Base-by-base conservation (phyloP, 108 stramenopile genomes). In the Nitzschia sp. region DNA sequence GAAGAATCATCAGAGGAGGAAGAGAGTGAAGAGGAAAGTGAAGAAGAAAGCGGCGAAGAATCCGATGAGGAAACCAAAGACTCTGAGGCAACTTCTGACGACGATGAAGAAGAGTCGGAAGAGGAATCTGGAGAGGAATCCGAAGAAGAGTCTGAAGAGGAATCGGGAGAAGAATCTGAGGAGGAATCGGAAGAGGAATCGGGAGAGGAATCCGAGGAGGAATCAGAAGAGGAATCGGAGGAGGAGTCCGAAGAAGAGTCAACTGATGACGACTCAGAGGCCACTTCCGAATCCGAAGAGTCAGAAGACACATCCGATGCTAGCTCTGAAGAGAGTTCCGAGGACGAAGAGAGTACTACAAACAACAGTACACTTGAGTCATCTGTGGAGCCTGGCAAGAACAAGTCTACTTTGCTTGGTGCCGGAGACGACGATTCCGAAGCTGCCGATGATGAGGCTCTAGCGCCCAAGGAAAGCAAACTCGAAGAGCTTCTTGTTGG, bases 401-500 rank as follows among this genome's bases (percentile, higher is more conserved):
- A 14, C 26, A 51, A 53, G n/a, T 37, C 41, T 12, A 62, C 15
- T 37, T 24, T 62, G 61, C 43, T 62, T 43, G 69, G 56, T 15
- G 57, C 40, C 9, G 67, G 37, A 11, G 57, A 70, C 14, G 41
- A 51, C 15, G 37, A 59, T 37, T 39, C 70, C 20, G 21, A 42
- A 46, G 46, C 67, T 48, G 55, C 55, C 25, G 29, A 34, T 3
- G 56, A 44, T 6, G 56, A 44, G 15, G 67, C 5, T 12, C 43
- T 62, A 1, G 43, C 43, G 11, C 61, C 61, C 1, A 34, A 58
- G 38, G 61, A 62, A 41, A 53, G 53, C 63, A 67, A 73, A 50
- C 22, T 73, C 19, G 50, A 52, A 10, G 73, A 67, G 57, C 41
- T 73, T 11, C 41, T 73, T 7, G 65, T 51, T 26, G 65, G 59